phyloP scores from a whole-genome alignment of 805 yeast species.

The Candida andamanensis region DNA sequence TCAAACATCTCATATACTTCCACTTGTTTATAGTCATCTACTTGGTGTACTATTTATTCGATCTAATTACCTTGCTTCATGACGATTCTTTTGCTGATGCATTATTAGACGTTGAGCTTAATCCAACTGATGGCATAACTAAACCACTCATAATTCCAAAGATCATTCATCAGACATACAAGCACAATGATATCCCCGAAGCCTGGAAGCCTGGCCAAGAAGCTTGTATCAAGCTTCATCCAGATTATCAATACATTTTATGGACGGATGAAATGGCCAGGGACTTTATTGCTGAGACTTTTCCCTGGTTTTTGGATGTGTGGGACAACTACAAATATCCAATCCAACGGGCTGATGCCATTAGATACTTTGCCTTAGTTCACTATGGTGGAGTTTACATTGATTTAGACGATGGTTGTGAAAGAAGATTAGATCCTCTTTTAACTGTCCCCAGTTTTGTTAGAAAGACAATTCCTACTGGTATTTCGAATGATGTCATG shows the following conservation, averaged over 20 bases:
- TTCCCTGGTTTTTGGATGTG: conserved; percentile 79
- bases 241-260: conserved; percentile 79
- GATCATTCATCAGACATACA: conserved; percentile 91
- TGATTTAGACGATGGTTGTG: conserved; percentile 88
- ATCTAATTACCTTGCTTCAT: conserved; percentile 65
- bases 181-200: conserved; percentile 71
- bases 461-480: conserved; percentile 83
- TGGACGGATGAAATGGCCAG: conserved; percentile 89
- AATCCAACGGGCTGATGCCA: conserved; percentile 86
- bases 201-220: conserved; percentile 76
- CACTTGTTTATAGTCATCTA: conserved; percentile 52
- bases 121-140: conserved; percentile 44
- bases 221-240: conserved; percentile 71
- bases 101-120: conserved; percentile 55
- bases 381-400: conserved; percentile 89
- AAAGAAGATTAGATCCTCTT: conserved; percentile 71
- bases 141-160: conserved; percentile 69
- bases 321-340: conserved; percentile 77
- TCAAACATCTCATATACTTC: conserved; percentile 54
- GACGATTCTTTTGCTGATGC: conserved; percentile 69
- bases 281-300: conserved; percentile 70
- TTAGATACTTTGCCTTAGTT: conserved; percentile 75
- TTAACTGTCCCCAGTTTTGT: conserved; percentile 81
- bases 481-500: conserved; percentile 90
- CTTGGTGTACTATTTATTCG: conserved; percentile 60